Base-by-base conservation (phyloP, 306 rosid species). In the Rubus idaeus region DNA sequence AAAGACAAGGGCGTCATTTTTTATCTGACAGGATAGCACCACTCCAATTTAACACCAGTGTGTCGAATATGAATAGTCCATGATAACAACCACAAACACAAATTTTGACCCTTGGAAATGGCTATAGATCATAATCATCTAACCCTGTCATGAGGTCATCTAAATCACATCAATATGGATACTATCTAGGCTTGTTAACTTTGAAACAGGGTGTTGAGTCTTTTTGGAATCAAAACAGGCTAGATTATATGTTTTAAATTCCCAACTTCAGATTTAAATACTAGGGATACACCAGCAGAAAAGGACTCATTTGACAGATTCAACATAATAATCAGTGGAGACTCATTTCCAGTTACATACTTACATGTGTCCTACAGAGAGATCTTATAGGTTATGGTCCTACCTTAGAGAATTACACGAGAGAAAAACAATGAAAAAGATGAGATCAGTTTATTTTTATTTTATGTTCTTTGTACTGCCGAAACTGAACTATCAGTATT, bases 291-390 rank as follows among this genome's bases (percentile, higher is more conserved):
- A 30, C 45, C 4, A 49, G 74, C 60, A 49, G 74, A 70, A 52
- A 70, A 30, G 30, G 74, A 49, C 73, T 8, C 51, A 9, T 8
- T 16, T 70, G 74, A 70, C 74, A 26, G 14, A 47, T 6, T 70
- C 74, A 70, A 49, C 49, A 42, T 23, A 42, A 44, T 53, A 30
- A 55, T 47, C 60, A 63, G 7, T 3, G 42, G 5, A 78, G 52
- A 49, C 81, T 60, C 61, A 62, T 39, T 70, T 53, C 8, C 44
- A 70, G 63, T 30, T 46, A 63, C 78, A 46, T 11, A 70, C 51
- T 30, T 46, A 63, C 78, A 46, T 11, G 10, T 78, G 71, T 70
- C 76, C 47, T 49, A 70, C 49, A 5, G 42, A 71, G 12, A 42
- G 14, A 60, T 20, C 5, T 45, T 39, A 4, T n/a, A 9, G 13